phyloP scores from a whole-genome alignment of 257 asterid genomes.

The Penstemon davidsonii region DNA sequence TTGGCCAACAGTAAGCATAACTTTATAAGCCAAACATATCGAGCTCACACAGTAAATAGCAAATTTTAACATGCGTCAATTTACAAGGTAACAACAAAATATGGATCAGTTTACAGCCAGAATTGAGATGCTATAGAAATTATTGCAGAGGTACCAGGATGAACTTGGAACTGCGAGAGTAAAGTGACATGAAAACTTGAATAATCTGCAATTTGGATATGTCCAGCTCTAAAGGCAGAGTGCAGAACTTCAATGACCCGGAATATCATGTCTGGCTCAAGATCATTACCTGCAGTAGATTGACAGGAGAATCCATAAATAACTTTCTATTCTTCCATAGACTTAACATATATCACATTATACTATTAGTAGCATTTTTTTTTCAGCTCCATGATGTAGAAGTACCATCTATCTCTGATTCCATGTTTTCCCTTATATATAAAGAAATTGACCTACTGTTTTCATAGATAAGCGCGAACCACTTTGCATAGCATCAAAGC shows the following conservation, averaged over 20 bases:
- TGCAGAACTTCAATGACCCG: constrained; percentile 76
- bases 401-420: constrained; percentile 1
- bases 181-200: constrained; percentile 76
- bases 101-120: not conserved
- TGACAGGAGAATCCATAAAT: constrained; percentile 21
- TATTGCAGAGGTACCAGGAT: constrained; percentile 58
- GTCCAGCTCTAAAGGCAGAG: constrained; percentile 76
- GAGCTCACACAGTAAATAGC: not conserved
- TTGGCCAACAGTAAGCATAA: not conserved
- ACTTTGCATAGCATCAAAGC: not conserved
- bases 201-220: constrained; percentile 67
- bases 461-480: not conserved
- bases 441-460: not conserved
- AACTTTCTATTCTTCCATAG: not conserved
- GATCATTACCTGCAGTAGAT: constrained; percentile 54
- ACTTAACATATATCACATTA: not conserved
- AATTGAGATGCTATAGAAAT: constrained; percentile 17
- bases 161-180: constrained; percentile 64
- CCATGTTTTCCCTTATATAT: constrained; percentile 10
- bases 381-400: not conserved
- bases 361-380: not conserved
- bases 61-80: constrained; percentile 7
- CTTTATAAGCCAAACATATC: not conserved
- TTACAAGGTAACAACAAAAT: not conserved
- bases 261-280: constrained; percentile 47